These are phyloP conservation scores for Tritrichomonas musculus DNA, from an alignment of 208 protist genomes.

Conservation along the genomic window DNA sequence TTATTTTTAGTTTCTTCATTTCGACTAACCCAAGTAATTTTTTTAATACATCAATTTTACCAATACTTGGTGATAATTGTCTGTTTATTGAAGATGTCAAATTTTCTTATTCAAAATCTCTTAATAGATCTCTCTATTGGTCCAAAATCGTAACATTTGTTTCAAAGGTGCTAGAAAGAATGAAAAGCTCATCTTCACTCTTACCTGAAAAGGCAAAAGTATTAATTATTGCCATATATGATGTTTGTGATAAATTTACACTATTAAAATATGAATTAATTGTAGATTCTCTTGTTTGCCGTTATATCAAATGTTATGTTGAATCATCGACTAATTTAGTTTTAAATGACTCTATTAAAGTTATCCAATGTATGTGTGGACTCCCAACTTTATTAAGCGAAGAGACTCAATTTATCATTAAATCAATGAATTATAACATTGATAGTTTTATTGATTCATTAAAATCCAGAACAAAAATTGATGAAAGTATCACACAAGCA, in stretches of 20 bases:
- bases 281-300: neutral
- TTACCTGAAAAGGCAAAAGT: neutral
- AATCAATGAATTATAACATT: neutral
- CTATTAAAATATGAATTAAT: neutral
- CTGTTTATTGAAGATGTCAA: neutral
- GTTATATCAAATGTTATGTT: neutral
- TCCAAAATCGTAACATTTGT: neutral
- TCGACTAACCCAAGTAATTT: neutral
- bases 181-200: neutral
- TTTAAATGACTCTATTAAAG: neutral
- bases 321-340: neutral
- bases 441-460: neutral
- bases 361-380: neutral
- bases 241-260: neutral
- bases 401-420: neutral
- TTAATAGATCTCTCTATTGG: neutral
- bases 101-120: neutral
- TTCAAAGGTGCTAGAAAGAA: neutral
- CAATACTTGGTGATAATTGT: neutral
- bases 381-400: neutral
- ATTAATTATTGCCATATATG: neutral
- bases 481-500: neutral
- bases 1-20: neutral
- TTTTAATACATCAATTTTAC: neutral
- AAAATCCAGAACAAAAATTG: neutral